phyloP scores from a whole-genome alignment of 202 grass and related monocot species.

The Carex sylvatica region DNA sequence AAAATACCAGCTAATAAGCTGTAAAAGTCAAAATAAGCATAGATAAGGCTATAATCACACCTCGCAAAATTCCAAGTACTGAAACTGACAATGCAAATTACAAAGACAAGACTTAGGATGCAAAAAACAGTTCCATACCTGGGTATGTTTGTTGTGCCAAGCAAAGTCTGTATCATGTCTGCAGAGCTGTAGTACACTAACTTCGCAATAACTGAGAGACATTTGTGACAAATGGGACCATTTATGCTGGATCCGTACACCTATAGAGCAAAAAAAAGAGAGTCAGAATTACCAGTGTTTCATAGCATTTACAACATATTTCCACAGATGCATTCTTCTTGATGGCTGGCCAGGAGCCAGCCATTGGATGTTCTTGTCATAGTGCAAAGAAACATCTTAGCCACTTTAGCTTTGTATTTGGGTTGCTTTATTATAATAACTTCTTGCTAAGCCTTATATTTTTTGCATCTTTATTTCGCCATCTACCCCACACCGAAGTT shows the following conservation, averaged over 20 bases:
- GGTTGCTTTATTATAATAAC: background rate
- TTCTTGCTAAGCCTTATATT: background rate
- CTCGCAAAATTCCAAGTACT: background rate
- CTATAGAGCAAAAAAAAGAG: conserved; percentile 36
- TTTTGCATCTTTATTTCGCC: conserved; percentile 3
- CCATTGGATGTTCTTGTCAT: background rate
- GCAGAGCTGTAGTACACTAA: conserved; percentile 85
- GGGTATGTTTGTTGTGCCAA: conserved; percentile 78
- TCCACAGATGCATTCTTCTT: background rate
- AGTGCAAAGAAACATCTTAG: background rate
- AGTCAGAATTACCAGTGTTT: background rate
- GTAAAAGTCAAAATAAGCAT: conserved; percentile 16
- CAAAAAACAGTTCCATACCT: conserved; percentile 40
- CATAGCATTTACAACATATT: background rate
- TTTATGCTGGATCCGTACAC: conserved; percentile 83
- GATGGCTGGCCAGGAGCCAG: background rate
- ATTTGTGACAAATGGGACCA: conserved; percentile 67
- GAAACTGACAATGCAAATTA: background rate
- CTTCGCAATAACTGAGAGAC: conserved; percentile 72
- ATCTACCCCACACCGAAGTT: conserved; percentile 17
- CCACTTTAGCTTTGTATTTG: background rate
- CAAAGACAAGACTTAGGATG: background rate
- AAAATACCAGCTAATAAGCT: conserved; percentile 92
- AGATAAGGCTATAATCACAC: background rate
- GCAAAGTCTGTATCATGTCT: conserved; percentile 68